Evolutionary conservation across 768 basidiomycete species (phyloP).

Genomic region (Collybiopsis luxurians): DNA sequence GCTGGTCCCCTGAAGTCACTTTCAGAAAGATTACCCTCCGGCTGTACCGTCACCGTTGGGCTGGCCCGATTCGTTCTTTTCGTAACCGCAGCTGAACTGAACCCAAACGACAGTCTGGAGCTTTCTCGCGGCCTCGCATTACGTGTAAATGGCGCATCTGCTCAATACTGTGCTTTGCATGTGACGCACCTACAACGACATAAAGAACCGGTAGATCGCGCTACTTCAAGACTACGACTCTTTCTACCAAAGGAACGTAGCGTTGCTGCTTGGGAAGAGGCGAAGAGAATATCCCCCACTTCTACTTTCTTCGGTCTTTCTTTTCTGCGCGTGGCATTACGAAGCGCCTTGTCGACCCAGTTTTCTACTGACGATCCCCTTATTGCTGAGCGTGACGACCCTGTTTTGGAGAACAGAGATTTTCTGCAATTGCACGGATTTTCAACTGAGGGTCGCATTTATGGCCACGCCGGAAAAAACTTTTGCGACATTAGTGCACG

Average conservation of each 20-base stretch:
- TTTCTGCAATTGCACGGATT: slow-evolving; percentile 37
- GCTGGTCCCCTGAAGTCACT: slow-evolving; percentile 20
- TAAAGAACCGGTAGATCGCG: slow-evolving; percentile 30
- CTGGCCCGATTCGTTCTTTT: slow-evolving; percentile 63
- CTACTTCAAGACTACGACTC: slow-evolving; percentile 50
- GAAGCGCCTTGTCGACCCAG: slow-evolving; percentile 62
- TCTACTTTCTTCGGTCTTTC: slow-evolving; percentile 39
- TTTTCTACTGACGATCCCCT: slow-evolving; percentile 68
- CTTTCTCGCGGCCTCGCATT: slow-evolving; percentile 69
- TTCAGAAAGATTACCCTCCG: slow-evolving; percentile 47
- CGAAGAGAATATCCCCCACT: slow-evolving; percentile 27
- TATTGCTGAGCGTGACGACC: slow-evolving; percentile 52
- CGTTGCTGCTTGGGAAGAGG: slow-evolving; percentile 40
- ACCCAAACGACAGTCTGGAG: slow-evolving; percentile 62
- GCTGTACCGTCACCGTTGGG: slow-evolving; percentile 54
- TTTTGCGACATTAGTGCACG: slow-evolving; percentile 43
- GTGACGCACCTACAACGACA: slow-evolving; percentile 35
- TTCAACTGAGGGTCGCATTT: slow-evolving; percentile 9
- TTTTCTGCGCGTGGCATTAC: slow-evolving; percentile 48
- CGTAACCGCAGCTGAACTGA: slow-evolving; percentile 78
- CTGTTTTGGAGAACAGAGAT: slow-evolving; percentile 36
- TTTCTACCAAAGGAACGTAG: slow-evolving; percentile 51
- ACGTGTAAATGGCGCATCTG: slow-evolving; percentile 44
- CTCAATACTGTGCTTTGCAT: slow-evolving; percentile 55
- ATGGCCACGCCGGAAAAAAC: slow-evolving; percentile 27